Conservation (phyloP, 2,329 filamentous ascomycete genomes). For the Cladosporium oxysporum region DNA sequence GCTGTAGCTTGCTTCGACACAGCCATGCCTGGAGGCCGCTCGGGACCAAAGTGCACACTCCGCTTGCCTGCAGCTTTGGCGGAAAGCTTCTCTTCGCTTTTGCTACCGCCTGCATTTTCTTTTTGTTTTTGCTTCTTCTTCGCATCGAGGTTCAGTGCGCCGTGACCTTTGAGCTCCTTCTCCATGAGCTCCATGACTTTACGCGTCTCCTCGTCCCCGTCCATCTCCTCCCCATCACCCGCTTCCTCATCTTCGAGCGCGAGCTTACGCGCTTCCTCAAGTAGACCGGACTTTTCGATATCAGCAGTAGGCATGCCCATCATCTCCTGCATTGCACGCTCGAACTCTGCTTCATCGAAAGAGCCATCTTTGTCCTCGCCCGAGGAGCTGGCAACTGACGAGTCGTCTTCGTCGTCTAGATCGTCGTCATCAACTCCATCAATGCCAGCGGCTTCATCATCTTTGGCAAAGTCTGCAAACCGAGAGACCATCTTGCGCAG, state of each 20-base stretch:
- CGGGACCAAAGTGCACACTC: constrained; percentile 32
- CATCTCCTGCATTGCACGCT: constrained; percentile 87
- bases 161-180: constrained; percentile 68
- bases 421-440: constrained; percentile 71
- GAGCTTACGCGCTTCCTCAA: constrained; percentile 39
- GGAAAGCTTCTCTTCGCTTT: constrained; percentile 25
- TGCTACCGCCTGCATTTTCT: constrained; percentile 34
- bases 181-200: constrained; percentile 71
- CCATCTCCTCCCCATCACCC: constrained; percentile 40
- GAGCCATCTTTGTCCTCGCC: constrained; percentile 74
- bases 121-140: constrained; percentile 28
- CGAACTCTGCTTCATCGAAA: constrained; percentile 83
- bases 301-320: constrained; percentile 65
- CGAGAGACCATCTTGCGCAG: constrained; percentile 87
- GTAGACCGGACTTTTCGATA: constrained; percentile 36
- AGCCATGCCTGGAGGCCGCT: constrained; percentile 31
- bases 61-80: constrained; percentile 21
- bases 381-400: constrained; percentile 53
- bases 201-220: constrained; percentile 63
- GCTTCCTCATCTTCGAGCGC: constrained; percentile 46
- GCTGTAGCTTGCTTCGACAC: constrained; percentile 37
- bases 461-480: constrained; percentile 90
- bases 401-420: constrained; percentile 50
- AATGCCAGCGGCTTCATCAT: constrained; percentile 79
- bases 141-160: constrained; percentile 57